These are phyloP conservation scores for Staphylotrichum longicolle DNA, from an alignment of 495 filamentous ascomycete species.

Conservation along the genomic window DNA sequence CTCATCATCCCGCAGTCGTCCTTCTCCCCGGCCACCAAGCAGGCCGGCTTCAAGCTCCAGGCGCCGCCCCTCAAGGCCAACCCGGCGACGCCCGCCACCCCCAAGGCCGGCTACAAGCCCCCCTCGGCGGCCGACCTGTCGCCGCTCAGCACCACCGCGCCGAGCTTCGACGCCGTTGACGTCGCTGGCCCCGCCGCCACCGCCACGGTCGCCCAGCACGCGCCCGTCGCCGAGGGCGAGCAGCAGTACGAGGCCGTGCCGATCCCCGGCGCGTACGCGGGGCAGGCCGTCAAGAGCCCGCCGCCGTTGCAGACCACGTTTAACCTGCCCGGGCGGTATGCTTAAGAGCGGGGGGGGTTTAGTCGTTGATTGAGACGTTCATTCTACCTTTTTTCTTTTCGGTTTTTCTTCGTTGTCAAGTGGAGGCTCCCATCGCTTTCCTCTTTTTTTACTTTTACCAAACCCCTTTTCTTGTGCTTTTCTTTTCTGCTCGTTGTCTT, in stretches of 20 bases:
- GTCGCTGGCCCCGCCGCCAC: slow-evolving; percentile 24
- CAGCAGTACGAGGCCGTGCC: slow-evolving; percentile 64
- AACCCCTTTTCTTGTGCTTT: slow-evolving; percentile 4
- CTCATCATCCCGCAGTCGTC: slow-evolving; percentile 46
- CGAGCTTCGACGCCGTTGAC: not conserved
- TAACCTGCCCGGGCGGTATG: slow-evolving; percentile 24
- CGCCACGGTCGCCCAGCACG: slow-evolving; percentile 40
- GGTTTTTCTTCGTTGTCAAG: slow-evolving; percentile 16
- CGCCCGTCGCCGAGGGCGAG: slow-evolving; percentile 59
- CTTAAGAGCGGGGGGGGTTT: not conserved
- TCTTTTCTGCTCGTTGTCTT: slow-evolving; percentile 20
- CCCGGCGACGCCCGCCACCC: slow-evolving; percentile 67
- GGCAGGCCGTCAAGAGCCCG: slow-evolving; percentile 45
- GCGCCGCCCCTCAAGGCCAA: slow-evolving; percentile 75
- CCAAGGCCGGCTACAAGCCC: slow-evolving; percentile 57
- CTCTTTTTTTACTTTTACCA: slow-evolving; percentile 19
- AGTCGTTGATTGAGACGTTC: slow-evolving; percentile 22
- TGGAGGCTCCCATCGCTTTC: no score
- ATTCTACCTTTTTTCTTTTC: slow-evolving; percentile 29
- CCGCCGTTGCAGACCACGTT: slow-evolving; percentile 43
- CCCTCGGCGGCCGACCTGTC: slow-evolving; percentile 27
- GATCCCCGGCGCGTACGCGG: slow-evolving; percentile 62
- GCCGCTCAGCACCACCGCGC: slow-evolving; percentile 20
- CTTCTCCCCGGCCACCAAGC: slow-evolving; percentile 36
- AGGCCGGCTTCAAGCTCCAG: slow-evolving; percentile 72